Evolutionary conservation across 2,329 filamentous ascomycete species (phyloP), one percentile per base, ranked within the genome.

Genomic region (Graphiopsis chlorocephala): DNA sequence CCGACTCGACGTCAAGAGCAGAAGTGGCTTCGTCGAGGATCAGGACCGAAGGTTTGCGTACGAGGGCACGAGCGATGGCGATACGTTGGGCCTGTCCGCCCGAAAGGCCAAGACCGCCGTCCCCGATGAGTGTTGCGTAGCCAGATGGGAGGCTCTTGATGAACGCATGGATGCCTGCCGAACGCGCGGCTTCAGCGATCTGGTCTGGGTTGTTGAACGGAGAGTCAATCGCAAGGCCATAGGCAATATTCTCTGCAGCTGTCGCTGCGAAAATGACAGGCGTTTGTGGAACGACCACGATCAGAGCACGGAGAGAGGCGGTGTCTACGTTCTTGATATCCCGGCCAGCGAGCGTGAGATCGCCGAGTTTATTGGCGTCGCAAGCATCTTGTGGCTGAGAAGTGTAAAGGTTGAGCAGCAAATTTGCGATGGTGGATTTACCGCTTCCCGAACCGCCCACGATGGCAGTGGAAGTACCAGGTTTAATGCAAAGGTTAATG

Each of bases 21-120:
- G 88, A 91, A 0, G 93, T 97, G 0, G 93, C 91, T 78, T 97
- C 93, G 71, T 98, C 94, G 1, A 97, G 79, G 2, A 97, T 84
- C 17, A 97, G 78, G 2, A 97, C 80, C 47, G 84, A 83, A 0
- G 93, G 93, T 15, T 83, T 80, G 0, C 92, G 84, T 0, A 90
- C 84, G 0, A 97, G 80, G 0, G 93, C 92, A 1, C 93, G 83
- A 0, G 93, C 92, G 66, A 97, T 93, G 23, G 88, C 88, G 1
- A 97, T 77, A 0, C 92, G 84, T 74, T 97, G 93, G 0, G 89
- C 86, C 75, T 97, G 93, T 0, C 94, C 94, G 0, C 92, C 92
- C 0, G 89, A 93, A 0, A 97, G 77, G 0, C 84, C 79, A 20
- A 89, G 83, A 0, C 92, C 91, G 4, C 91, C 91, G 55, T 93